phyloP scores from a whole-genome alignment of 1,284 basidiomycete genomes.

The Ustilago loliicola region DNA sequence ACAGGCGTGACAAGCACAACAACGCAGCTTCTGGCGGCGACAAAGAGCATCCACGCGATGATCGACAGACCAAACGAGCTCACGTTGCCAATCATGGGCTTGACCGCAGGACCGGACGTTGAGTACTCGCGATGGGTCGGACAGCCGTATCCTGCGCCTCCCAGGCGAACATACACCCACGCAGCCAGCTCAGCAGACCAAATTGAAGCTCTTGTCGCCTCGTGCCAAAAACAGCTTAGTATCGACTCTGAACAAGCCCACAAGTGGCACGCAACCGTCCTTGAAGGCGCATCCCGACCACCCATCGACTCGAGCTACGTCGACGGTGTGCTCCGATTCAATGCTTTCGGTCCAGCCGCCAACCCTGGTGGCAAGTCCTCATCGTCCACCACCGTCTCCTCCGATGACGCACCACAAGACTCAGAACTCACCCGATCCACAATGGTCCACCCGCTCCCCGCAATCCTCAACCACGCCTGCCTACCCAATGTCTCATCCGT shows the following conservation, averaged over 20 bases:
- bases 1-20: slow-evolving; percentile 66
- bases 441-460: slow-evolving; percentile 69
- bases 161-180: slow-evolving; percentile 23
- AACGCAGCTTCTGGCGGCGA: slow-evolving; percentile 67
- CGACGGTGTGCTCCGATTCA: slow-evolving; percentile 69
- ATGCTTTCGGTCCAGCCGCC: slow-evolving; percentile 68
- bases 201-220: slow-evolving; percentile 13
- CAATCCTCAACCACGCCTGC: slow-evolving; percentile 69
- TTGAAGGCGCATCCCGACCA: slow-evolving; percentile 18
- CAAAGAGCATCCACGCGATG: slow-evolving; percentile 64
- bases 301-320: slow-evolving; percentile 63
- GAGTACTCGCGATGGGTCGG: slow-evolving; percentile 50
- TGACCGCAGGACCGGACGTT: slow-evolving; percentile 65
- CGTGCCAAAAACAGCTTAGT: slow-evolving; percentile 17
- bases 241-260: background rate
- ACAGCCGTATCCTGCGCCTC: slow-evolving; percentile 57
- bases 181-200: slow-evolving; percentile 18
- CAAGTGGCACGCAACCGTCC: slow-evolving; percentile 16
- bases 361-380: slow-evolving; percentile 50
- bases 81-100: slow-evolving; percentile 60
- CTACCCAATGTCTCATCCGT: slow-evolving; percentile 69
- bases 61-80: slow-evolving; percentile 60
- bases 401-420: slow-evolving; percentile 19
- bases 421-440: slow-evolving; percentile 60
- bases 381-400: slow-evolving; percentile 13